Conservation (phyloP, 352 stramenopile genomes). For the Pythium oligandrum region DNA sequence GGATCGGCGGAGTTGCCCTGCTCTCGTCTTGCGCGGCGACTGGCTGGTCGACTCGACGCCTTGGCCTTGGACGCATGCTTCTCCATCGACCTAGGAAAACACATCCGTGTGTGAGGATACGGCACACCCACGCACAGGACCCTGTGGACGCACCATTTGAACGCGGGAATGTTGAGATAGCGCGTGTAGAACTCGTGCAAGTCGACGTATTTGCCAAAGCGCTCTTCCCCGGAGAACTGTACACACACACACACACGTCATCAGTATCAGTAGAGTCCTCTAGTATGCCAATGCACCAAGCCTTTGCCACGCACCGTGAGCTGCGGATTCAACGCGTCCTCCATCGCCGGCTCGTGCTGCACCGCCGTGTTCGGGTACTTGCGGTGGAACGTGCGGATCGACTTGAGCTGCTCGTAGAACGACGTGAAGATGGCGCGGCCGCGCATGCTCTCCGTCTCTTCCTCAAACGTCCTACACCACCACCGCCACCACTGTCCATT, state of each 20-base stretch:
- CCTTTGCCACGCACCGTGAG: conserved; percentile 26
- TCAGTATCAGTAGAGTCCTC: background rate
- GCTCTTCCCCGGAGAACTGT: conserved; percentile 86
- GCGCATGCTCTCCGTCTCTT: conserved; percentile 77
- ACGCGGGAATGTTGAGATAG: conserved; percentile 70
- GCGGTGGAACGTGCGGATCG: conserved; percentile 76
- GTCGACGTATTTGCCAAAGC: conserved; percentile 89
- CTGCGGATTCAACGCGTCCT: conserved; percentile 57
- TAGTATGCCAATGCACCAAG: too few species aligned
- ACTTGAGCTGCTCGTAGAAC: conserved; percentile 88
- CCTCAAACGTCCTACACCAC: conserved; percentile 49
- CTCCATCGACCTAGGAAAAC: conserved; percentile 16
- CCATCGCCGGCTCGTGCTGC: conserved; percentile 57
- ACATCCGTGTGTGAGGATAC: too few species aligned
- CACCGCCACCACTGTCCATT: background rate
- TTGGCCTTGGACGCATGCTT: conserved; percentile 17
- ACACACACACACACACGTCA: background rate
- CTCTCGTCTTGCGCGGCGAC: conserved; percentile 17
- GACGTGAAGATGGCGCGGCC: conserved; percentile 77
- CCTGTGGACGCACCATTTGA: conserved; percentile 31
- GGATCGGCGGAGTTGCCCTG: conserved; percentile 3
- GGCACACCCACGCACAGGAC: too few species aligned
- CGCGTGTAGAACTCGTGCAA: conserved; percentile 78
- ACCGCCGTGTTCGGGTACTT: conserved; percentile 77
- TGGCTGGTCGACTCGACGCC: background rate